Evolutionary conservation across 345 rosid genomes (phyloP).

Genomic region (Acer saccharum): DNA sequence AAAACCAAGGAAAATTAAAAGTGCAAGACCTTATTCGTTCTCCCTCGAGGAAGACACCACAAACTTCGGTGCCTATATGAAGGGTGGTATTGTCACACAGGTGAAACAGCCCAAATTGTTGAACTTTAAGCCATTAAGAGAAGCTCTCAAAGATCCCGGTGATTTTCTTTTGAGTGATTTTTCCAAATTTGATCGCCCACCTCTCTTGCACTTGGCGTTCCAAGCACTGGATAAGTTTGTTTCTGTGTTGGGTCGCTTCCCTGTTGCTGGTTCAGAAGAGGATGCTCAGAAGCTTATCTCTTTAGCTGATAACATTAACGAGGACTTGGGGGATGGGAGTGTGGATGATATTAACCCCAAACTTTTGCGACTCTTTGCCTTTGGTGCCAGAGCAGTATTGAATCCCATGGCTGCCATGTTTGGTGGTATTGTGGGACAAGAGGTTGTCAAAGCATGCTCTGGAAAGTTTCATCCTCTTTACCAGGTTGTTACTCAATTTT

Average conservation of each 20-base stretch:
- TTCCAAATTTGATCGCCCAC: constrained; percentile 90
- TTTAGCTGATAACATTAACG: constrained; percentile 62
- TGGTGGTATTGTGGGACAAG: constrained; percentile 98
- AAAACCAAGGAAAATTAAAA: constrained; percentile 86
- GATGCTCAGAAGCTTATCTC: constrained; percentile 83
- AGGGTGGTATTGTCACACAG: constrained; percentile 98
- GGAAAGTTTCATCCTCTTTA: constrained; percentile 96
- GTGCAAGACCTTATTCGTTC: constrained; percentile 85
- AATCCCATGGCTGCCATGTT: constrained; percentile 99
- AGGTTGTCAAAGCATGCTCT: constrained; percentile 97
- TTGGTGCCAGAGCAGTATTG: constrained; percentile 92
- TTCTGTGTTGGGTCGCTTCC: constrained; percentile 70
- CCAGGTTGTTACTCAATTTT: constrained; percentile 56
- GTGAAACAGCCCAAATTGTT: constrained; percentile 85
- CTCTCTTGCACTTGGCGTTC: constrained; percentile 89
- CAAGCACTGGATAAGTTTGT: constrained; percentile 88
- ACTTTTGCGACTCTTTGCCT: constrained; percentile 82
- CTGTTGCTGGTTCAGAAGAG: constrained; percentile 87
- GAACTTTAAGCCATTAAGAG: constrained; percentile 84
- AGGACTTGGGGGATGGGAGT: constrained; percentile 65
- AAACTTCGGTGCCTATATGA: constrained; percentile 58
- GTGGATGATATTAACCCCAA: constrained; percentile 75
- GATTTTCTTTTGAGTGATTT: constrained; percentile 95
- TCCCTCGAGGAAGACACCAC: constrained; percentile 87
- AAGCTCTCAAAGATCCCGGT: constrained; percentile 90